phyloP scores from a whole-genome alignment of 139 green algal species.

The Chlorella sp. region DNA sequence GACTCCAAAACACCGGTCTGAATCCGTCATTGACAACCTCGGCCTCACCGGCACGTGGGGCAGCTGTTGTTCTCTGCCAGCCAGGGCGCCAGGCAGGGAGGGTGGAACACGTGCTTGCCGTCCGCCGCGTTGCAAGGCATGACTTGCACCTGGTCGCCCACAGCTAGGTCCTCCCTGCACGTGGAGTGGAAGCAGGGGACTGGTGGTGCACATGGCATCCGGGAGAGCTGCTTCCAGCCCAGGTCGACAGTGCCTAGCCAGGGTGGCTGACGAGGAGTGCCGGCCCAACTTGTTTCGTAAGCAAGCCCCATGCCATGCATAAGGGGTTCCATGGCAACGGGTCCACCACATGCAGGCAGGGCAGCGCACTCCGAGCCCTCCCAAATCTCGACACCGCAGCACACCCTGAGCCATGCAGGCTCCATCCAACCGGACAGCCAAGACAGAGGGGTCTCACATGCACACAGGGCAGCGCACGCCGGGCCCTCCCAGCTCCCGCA shows the following conservation, averaged over 20 bases:
- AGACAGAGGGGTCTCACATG: constrained; percentile 33
- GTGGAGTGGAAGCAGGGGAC: neutral
- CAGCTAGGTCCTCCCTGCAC: constrained; percentile 58
- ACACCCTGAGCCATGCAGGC: too few relatives aligned
- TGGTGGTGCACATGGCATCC: neutral
- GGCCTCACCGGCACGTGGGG: constrained; percentile 67
- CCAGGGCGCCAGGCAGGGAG: constrained; percentile 78
- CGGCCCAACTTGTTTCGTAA: too few relatives aligned
- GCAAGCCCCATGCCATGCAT: too few relatives aligned
- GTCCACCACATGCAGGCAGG: constrained; percentile 50
- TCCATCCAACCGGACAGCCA: too few relatives aligned
- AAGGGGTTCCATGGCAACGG: too few relatives aligned
- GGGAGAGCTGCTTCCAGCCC: neutral
- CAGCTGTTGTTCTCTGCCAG: constrained; percentile 80
- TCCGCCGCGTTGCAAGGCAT: constrained; percentile 61
- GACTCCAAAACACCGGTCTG: too few relatives aligned
- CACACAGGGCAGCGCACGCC: constrained; percentile 49
- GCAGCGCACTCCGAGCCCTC: too few relatives aligned
- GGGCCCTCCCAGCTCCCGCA: constrained; percentile 43
- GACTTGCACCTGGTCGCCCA: constrained; percentile 69
- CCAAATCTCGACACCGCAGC: too few relatives aligned
- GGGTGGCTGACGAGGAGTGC: too few relatives aligned
- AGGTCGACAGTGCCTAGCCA: too few relatives aligned
- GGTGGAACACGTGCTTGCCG: constrained; percentile 71
- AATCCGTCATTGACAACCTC: too few relatives aligned